Conservation (phyloP, 78 protist genomes). For the Isochrysis galbana region DNA sequence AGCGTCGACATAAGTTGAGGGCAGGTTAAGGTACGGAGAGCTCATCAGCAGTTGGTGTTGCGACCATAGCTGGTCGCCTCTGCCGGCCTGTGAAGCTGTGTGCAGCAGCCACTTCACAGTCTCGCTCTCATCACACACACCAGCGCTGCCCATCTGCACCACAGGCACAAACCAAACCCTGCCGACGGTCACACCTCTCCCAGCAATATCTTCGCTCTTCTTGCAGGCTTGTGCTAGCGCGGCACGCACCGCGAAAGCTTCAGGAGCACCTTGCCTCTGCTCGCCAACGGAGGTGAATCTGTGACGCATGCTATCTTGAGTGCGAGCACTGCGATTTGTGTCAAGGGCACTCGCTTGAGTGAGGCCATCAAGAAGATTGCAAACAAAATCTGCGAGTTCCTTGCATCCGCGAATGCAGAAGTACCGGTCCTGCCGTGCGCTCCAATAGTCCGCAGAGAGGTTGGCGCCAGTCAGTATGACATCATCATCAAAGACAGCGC, state of each 20-base stretch:
- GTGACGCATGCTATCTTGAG: too few relatives aligned
- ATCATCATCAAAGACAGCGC: conserved; percentile 63
- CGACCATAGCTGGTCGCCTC: neutral
- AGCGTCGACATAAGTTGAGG: neutral
- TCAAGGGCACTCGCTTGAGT: too few relatives aligned
- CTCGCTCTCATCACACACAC: neutral
- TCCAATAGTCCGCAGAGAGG: conserved; percentile 60
- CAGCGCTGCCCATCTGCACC: neutral
- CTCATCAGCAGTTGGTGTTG: neutral
- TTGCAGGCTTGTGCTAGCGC: too few relatives aligned
- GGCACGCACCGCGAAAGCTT: too few relatives aligned
- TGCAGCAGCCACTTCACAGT: neutral
- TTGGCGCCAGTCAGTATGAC: conserved; percentile 65
- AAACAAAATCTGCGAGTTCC: neutral
- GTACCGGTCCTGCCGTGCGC: conserved; percentile 68
- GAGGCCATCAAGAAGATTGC: neutral
- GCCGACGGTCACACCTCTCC: neutral
- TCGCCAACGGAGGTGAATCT: too few relatives aligned
- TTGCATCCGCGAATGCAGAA: neutral
- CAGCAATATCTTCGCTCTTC: too few relatives aligned
- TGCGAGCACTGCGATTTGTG: too few relatives aligned
- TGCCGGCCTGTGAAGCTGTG: neutral
- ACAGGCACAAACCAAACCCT: neutral
- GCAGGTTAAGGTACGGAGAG: conserved; percentile 23
- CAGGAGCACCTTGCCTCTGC: too few relatives aligned